Evolutionary conservation across 2,329 filamentous ascomycete species (phyloP).

Genomic region (Tolypocladium ophioglossoides): DNA sequence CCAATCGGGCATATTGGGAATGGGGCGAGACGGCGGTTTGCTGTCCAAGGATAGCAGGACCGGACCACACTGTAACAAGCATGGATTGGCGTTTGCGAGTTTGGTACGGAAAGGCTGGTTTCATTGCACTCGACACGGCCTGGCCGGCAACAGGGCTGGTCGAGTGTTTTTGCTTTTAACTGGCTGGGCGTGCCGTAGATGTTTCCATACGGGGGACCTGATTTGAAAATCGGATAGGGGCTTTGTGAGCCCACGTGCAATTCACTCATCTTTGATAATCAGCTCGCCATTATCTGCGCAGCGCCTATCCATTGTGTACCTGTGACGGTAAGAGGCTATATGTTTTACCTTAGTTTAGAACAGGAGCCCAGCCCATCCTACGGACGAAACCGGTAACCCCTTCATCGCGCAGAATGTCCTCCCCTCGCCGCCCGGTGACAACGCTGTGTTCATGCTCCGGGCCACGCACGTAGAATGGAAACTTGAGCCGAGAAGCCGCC

Average conservation of each 20-base stretch:
- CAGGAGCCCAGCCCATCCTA: constrained; percentile 48
- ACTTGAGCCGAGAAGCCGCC: constrained; percentile 23
- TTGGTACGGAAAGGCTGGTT: constrained; percentile 1
- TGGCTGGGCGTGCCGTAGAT: not conserved
- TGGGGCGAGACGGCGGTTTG: not conserved
- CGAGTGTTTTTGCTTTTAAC: not conserved
- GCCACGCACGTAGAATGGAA: constrained; percentile 52
- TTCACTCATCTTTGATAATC: not conserved
- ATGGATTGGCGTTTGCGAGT: constrained; percentile 19
- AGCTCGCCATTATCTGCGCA: not conserved
- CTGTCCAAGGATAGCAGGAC: constrained; percentile 3
- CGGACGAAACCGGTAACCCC: constrained; percentile 44
- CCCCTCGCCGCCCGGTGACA: constrained; percentile 49
- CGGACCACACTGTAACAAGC: constrained; percentile 13
- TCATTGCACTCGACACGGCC: not conserved
- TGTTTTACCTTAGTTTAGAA: constrained; percentile 21
- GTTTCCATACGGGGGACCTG: not conserved
- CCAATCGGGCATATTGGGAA: not conserved
- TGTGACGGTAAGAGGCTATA: not conserved
- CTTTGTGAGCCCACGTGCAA: not conserved
- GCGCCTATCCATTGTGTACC: not conserved
- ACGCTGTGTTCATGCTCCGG: constrained; percentile 53
- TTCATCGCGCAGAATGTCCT: constrained; percentile 51
- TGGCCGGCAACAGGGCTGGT: not conserved
- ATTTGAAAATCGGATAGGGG: not conserved